A percentile compares a stretch with the other conserved stretches of the same genome.
Conservation (phyloP, 2,329 filamentous ascomycete genomes). For the Alternaria sp. region DNA sequence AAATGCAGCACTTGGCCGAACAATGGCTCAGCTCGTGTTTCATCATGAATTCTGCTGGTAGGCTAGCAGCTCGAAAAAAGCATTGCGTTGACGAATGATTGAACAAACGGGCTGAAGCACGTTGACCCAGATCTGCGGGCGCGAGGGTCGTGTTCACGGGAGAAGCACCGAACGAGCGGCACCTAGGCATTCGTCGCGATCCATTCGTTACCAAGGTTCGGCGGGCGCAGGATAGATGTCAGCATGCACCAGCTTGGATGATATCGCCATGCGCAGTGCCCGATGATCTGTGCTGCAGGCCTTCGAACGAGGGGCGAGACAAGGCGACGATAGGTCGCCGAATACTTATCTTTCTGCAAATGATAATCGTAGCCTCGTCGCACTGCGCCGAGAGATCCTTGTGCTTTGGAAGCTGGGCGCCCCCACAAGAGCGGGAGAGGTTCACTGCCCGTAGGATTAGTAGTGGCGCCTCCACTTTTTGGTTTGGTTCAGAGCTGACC, state of each 20-base stretch:
- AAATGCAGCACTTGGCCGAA: neutral
- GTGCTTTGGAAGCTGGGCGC: neutral
- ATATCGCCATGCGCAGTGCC: neutral
- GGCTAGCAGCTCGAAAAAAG: slow-evolving; percentile 1
- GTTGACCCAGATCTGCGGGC: slow-evolving; percentile 5
- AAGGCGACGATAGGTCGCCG: neutral
- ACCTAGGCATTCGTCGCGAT: neutral
- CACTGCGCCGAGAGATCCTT: neutral
- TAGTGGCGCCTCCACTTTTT: slow-evolving; percentile 5
- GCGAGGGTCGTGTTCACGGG: slow-evolving; percentile 11
- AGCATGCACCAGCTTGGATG: neutral
- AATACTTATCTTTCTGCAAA: slow-evolving; percentile 1
- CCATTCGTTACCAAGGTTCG: slow-evolving; percentile 5
- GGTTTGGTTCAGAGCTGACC: slow-evolving; percentile 6
- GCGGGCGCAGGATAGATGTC: neutral
- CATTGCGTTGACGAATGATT: slow-evolving; percentile 2
- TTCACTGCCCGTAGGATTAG: neutral
- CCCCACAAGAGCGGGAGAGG: slow-evolving; percentile 5
- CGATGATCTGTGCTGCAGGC: neutral
- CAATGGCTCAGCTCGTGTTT: neutral
- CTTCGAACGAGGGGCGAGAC: neutral
- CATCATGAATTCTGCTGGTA: neutral
- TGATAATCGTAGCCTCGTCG: neutral
- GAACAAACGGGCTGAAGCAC: neutral
- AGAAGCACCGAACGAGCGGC: slow-evolving; percentile 11